These are phyloP conservation scores for Diaporthe amygdali DNA, from an alignment of 2,329 filamentous ascomycete species.

Conservation along the genomic window DNA sequence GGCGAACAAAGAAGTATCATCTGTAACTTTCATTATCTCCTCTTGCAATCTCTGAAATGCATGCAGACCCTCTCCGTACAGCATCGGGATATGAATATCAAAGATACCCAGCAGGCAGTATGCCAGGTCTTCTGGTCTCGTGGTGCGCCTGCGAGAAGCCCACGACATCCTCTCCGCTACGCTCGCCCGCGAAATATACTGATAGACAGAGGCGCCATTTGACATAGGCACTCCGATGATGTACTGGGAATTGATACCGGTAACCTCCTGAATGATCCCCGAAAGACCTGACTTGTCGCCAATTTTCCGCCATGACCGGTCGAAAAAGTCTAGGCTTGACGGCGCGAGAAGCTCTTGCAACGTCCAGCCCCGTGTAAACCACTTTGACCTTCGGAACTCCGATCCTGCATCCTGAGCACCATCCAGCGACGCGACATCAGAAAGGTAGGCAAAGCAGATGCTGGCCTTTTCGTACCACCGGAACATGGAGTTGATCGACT, in stretches of 20 bases:
- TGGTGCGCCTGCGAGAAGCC: conserved; percentile 30
- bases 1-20: conserved; percentile 32
- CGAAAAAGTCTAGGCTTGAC: conserved; percentile 28
- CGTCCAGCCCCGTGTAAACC: conserved; percentile 22
- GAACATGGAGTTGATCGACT: conserved; percentile 5
- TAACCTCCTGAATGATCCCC: neutral
- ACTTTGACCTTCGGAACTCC: neutral
- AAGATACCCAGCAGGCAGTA: conserved; percentile 37
- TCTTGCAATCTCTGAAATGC: conserved; percentile 33
- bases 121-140: conserved; percentile 32
- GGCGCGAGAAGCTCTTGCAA: conserved; percentile 30
- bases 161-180: conserved; percentile 35
- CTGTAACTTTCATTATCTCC: conserved; percentile 28
- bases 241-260: neutral
- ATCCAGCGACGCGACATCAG: neutral
- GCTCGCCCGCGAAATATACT: conserved; percentile 24
- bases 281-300: conserved; percentile 21
- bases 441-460: neutral
- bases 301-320: conserved; percentile 25
- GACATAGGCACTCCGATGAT: neutral
- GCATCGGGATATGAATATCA: conserved; percentile 34
- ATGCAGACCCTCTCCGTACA: conserved; percentile 33
- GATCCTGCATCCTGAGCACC: neutral
- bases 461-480: neutral
- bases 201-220: neutral